A percentile compares a stretch with the other conserved stretches of the same genome.
These are phyloP conservation scores for Ophiostoma tasmaniense DNA, from an alignment of 2,329 filamentous ascomycete genomes.

Conservation along the genomic window DNA sequence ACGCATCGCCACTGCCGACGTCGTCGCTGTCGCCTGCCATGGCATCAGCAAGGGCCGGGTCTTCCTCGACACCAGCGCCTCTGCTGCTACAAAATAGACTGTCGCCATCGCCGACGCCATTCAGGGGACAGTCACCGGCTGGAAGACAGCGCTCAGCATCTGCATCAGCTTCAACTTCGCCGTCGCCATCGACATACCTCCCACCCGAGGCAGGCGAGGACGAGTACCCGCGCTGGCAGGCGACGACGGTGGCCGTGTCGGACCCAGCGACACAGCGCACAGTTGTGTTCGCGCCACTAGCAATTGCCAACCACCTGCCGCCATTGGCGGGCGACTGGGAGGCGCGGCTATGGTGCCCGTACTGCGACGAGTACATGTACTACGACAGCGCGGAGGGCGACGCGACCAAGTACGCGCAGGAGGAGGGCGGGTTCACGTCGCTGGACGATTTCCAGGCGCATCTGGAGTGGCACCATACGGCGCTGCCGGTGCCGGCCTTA, in stretches of 20 bases:
- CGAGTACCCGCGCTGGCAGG: constrained; percentile 42
- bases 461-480: constrained; percentile 48
- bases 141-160: neutral
- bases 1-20: neutral
- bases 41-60: neutral
- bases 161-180: neutral
- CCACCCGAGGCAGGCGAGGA: constrained; percentile 18
- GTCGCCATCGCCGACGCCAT: constrained; percentile 5
- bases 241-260: constrained; percentile 36
- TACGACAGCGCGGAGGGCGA: constrained; percentile 46
- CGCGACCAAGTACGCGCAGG: constrained; percentile 37
- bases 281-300: constrained; percentile 48
- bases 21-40: neutral
- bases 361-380: constrained; percentile 47
- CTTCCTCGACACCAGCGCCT: constrained; percentile 4
- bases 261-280: constrained; percentile 36
- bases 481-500: constrained; percentile 32
- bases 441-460: constrained; percentile 44
- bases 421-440: constrained; percentile 41
- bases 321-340: constrained; percentile 44
- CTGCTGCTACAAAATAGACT: neutral
- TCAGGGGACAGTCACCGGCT: neutral
- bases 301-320: constrained; percentile 49
- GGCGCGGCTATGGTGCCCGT: constrained; percentile 44
- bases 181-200: constrained; percentile 10